Evolutionary conservation across 305 asterid species (phyloP).

Genomic region (Fraxinus platypoda): DNA sequence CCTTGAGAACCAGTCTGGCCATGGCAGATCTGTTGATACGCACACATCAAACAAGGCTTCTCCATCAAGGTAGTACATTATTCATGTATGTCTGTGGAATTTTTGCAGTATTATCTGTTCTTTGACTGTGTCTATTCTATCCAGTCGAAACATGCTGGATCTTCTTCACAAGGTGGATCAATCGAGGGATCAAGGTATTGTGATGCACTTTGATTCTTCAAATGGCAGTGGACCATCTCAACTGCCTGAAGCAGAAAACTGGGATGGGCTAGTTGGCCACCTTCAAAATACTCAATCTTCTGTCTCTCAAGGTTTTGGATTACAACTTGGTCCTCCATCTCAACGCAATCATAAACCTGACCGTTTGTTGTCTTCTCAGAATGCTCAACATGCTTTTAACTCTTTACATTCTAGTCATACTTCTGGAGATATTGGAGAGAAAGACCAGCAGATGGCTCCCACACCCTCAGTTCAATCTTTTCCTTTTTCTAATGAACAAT

Average conservation of each 20-base stretch:
- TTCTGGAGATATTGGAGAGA: slow-evolving; percentile 42
- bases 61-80: slow-evolving; percentile 51
- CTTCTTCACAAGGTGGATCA: slow-evolving; percentile 87
- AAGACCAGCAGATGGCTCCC: slow-evolving; percentile 33
- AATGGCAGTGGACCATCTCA: slow-evolving; percentile 49
- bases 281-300: slow-evolving; percentile 51
- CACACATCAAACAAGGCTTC: slow-evolving; percentile 32
- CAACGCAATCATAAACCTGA: slow-evolving; percentile 41
- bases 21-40: slow-evolving; percentile 42
- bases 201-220: slow-evolving; percentile 34
- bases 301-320: slow-evolving; percentile 73
- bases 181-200: slow-evolving; percentile 41
- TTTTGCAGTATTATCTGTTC: slow-evolving; percentile 3
- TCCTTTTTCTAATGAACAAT: slow-evolving; percentile 39
- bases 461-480: slow-evolving; percentile 45
- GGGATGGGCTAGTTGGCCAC: slow-evolving; percentile 51
- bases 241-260: slow-evolving; percentile 44
- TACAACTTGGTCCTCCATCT: slow-evolving; percentile 91
- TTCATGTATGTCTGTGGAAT: background rate
- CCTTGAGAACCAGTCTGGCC: slow-evolving; percentile 37
- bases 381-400: slow-evolving; percentile 27
- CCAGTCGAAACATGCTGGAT: slow-evolving; percentile 86
- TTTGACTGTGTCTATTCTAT: slow-evolving; percentile 26
- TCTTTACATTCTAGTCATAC: slow-evolving; percentile 31
- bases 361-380: slow-evolving; percentile 43